Conservation (phyloP, 495 filamentous ascomycete genomes). For the Tuber magnatum region DNA sequence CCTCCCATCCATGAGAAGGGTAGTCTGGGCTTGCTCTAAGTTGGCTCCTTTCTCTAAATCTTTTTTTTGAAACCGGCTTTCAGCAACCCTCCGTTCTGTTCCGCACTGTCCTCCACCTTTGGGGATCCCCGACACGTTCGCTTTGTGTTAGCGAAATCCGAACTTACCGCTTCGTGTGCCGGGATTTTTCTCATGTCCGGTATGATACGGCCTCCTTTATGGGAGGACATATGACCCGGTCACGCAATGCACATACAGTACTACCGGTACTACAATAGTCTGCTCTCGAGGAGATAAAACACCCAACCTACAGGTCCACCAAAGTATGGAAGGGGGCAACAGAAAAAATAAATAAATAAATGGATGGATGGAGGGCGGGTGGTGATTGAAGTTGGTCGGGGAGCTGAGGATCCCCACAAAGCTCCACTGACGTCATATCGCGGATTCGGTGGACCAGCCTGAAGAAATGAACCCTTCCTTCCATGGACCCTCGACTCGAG, state of each 20-base stretch:
- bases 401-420: not conserved
- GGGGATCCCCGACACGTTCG: not conserved
- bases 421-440: conserved; percentile 2
- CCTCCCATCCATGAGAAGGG: not conserved
- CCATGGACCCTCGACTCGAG: not conserved
- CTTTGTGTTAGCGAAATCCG: not conserved
- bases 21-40: no score
- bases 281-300: not conserved
- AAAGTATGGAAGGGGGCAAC: not conserved
- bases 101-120: not conserved
- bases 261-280: no score
- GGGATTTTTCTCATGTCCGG: not conserved
- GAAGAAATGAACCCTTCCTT: not conserved
- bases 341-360: no score
- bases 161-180: not conserved
- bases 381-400: not conserved
- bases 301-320: not conserved
- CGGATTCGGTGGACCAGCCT: not conserved
- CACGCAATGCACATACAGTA: not conserved
- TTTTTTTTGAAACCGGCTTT: not conserved
- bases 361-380: not conserved
- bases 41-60: not conserved
- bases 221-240: not conserved
- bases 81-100: not conserved
- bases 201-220: not conserved